Base-by-base conservation (phyloP, 2,329 filamentous ascomycete genomes). In the Orbilia ellipsospora region DNA sequence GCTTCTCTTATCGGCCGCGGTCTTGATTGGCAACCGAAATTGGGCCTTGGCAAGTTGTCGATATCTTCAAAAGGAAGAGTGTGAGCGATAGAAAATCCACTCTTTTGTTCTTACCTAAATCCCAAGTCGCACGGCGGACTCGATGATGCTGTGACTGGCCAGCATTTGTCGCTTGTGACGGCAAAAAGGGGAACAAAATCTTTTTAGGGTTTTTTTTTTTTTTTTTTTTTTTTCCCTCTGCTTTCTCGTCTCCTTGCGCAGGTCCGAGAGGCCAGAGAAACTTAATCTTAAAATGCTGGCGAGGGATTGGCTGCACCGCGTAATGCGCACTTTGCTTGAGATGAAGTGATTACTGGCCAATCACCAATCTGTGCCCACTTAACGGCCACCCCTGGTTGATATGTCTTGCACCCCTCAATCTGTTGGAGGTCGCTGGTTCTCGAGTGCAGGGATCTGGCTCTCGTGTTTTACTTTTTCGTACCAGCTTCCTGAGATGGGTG, bases 291-390 rank as follows among this genome's bases (percentile, higher is more conserved):
- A 75, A 75, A 69, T 74, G 52, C 57, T 52, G 60, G 59, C 51
- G 45, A 52, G 60, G 72, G 64, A 75, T 75, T 75, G 72, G 72
- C 72, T 75, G 50, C 62, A 55, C 59, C 72, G 54, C 64, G 54
- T 60, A 75, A 60, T 69, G 51, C 59, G 48, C 64, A 59, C 60
- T 54, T 51, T 60, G 67, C 60, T n/a, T 51, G 42, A 68, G 69
- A 60, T 75, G 72, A 75, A 67, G 72, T 55, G 65, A 59, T 75
- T 75, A 52, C 72, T 75, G 54, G 72, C 72, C 72, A 75, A 75
- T 75, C 64, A 75, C 57, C 52, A 63, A 68, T 52, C 62, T 36
- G 44, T 62, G 56, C 64, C 70, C 45, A 48, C 44, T 61, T 54
- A 23, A 60, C 52, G 51, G 52, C 55, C 6, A 18, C 48, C 63